Evolutionary conservation across 2,329 filamentous ascomycete genomes (phyloP).

Genomic region (Fusarium acutatum): DNA sequence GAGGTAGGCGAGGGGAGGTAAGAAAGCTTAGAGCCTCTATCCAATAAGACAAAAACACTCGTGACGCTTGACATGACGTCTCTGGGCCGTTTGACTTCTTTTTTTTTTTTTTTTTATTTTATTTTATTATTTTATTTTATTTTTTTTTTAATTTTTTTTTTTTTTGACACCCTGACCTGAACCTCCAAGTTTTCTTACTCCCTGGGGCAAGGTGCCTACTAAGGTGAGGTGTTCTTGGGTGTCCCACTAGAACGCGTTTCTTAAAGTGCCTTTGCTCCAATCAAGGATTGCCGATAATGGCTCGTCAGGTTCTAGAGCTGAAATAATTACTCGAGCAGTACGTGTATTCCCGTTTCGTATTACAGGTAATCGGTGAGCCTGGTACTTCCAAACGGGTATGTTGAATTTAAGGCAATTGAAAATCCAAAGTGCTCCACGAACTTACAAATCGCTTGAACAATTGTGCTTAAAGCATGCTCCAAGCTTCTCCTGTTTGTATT

Average conservation of each 20-base stretch:
- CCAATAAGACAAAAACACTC: neutral
- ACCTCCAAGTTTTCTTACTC: too few species aligned
- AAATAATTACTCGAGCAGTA: neutral
- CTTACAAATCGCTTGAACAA: neutral
- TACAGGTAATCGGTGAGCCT: neutral
- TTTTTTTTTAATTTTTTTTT: too few species aligned
- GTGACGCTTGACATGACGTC: neutral
- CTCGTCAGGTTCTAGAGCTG: neutral
- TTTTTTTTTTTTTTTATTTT: too few species aligned
- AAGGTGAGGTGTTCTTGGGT: neutral
- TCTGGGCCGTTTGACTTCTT: too few species aligned
- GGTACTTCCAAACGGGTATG: neutral
- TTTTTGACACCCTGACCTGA: too few species aligned
- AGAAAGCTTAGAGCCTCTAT: neutral
- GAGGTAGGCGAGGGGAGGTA: neutral
- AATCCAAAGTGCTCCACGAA: neutral
- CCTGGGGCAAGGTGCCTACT: too few species aligned
- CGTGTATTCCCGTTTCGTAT: neutral
- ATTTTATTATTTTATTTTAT: too few species aligned
- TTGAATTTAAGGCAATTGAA: neutral
- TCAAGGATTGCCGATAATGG: slow-evolving; percentile 13
- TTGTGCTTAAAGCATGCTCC: neutral
- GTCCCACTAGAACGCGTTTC: slow-evolving; percentile 14
- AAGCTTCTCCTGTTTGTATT: neutral
- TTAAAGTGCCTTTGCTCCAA: slow-evolving; percentile 30